Percentiles rank a stretch among this genome's conserved stretches.
Conservation (phyloP, 495 filamentous ascomycete genomes). For the Penicillium paxilli region DNA sequence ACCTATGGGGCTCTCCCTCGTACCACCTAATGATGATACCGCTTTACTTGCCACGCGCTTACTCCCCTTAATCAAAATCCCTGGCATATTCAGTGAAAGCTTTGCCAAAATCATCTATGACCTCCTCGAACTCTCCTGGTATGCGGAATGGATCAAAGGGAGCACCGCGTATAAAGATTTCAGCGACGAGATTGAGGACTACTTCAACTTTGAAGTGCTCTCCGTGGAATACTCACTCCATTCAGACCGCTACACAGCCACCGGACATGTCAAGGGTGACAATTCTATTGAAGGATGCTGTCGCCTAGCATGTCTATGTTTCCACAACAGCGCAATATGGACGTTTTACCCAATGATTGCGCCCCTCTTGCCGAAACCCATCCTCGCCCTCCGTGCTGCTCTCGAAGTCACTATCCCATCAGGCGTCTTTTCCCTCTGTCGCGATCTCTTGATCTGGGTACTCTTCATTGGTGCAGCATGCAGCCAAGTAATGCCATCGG, state of each 20-base stretch:
- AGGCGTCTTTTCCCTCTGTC: slow-evolving; percentile 37
- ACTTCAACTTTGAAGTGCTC: slow-evolving; percentile 49
- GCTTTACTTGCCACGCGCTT: slow-evolving; percentile 37
- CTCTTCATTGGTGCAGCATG: slow-evolving; percentile 42
- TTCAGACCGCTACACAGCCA: slow-evolving; percentile 55
- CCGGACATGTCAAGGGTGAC: slow-evolving; percentile 59
- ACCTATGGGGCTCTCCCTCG: slow-evolving; percentile 34
- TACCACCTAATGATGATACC: slow-evolving; percentile 38
- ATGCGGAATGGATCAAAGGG: slow-evolving; percentile 44
- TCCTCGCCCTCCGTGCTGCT: slow-evolving; percentile 37
- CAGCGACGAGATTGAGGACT: slow-evolving; percentile 42
- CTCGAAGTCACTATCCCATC: slow-evolving; percentile 37
- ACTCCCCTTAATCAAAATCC: slow-evolving; percentile 36
- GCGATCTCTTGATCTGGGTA: slow-evolving; percentile 42
- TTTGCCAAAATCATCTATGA: slow-evolving; percentile 39
- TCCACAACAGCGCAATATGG: slow-evolving; percentile 50
- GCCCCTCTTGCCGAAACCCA: slow-evolving; percentile 40
- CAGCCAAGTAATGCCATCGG: slow-evolving; percentile 27
- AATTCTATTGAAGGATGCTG: slow-evolving; percentile 45
- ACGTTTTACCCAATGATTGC: slow-evolving; percentile 44
- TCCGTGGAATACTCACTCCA: slow-evolving; percentile 45
- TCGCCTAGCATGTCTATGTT: slow-evolving; percentile 44
- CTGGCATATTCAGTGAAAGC: slow-evolving; percentile 38
- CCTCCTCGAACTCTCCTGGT: slow-evolving; percentile 41
- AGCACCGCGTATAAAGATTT: slow-evolving; percentile 32